Percentiles rank a stretch among this genome's conserved stretches.
Evolutionary conservation across 495 filamentous ascomycete species (phyloP).

Genomic region (Penicillium longicatenatum): DNA sequence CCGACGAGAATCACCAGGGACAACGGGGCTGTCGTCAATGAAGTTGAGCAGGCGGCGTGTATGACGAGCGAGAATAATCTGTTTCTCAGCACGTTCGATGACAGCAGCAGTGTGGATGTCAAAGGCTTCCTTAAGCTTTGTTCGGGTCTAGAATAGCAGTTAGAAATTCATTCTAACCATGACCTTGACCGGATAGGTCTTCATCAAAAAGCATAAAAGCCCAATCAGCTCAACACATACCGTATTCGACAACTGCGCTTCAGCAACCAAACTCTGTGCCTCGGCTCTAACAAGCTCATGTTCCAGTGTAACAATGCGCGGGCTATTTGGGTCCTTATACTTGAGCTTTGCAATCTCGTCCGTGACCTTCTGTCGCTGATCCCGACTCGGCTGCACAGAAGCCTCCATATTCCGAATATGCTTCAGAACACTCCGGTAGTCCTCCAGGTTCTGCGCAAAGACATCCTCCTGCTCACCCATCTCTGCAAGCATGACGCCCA

Average conservation of each 20-base stretch:
- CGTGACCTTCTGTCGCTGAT: constrained; percentile 77
- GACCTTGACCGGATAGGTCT: background rate
- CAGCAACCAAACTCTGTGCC: constrained; percentile 92
- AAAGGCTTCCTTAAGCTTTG: constrained; percentile 93
- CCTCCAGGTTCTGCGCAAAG: constrained; percentile 85
- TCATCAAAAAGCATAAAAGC: background rate
- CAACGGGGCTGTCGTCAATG: constrained; percentile 88
- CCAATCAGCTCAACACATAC: constrained; percentile 41
- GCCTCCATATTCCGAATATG: constrained; percentile 88
- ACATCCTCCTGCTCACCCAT: constrained; percentile 88
- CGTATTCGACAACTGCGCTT: constrained; percentile 94
- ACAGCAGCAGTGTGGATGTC: constrained; percentile 81
- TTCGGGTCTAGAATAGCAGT: constrained; percentile 63
- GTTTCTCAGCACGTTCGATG: constrained; percentile 95
- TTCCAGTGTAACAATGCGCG: constrained; percentile 78
- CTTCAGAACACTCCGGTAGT: constrained; percentile 78
- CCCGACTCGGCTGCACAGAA: constrained; percentile 88
- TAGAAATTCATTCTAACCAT: background rate
- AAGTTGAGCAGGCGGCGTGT: constrained; percentile 81
- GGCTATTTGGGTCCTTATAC: constrained; percentile 80
- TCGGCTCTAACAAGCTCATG: constrained; percentile 95
- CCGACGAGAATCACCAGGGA: constrained; percentile 76
- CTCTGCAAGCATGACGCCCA: constrained; percentile 88
- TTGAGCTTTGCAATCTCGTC: constrained; percentile 91
- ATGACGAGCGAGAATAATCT: constrained; percentile 87